Base-by-base conservation (phyloP, 2,329 filamentous ascomycete genomes). In the Talaromyces sp. region DNA sequence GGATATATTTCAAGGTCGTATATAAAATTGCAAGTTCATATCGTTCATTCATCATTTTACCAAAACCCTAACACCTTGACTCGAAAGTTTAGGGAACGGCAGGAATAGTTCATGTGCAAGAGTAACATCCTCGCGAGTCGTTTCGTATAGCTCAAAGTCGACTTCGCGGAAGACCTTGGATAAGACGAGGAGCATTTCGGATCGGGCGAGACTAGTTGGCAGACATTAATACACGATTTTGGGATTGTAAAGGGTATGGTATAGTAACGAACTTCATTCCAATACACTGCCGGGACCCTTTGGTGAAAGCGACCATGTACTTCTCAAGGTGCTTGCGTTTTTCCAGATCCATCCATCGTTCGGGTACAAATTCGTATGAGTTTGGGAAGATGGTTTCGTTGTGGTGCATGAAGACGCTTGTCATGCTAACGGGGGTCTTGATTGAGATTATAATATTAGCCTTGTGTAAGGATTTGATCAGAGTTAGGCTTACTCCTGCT, bases 351-450 rank as follows among this genome's bases (percentile, higher is more conserved):
- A 71, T 22, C 70, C 70, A 71, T 19, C 70, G 67, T 61, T 70
- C 68, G 8, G 70, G 70, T 9, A 62, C 60, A 54, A 71, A 71
- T 15, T 59, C 58, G 37, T 65, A 56, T 13, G 68, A 64, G 52
- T 71, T 65, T 25, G 69, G 68, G 49, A 71, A 71, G 63, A 71
- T 67, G 19, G 45, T 45, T 25, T 66, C 56, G 61, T 74, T 66
- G 45, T 65, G 62, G 60, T 72, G 69, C 58, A 70, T 63, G 56
- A 73, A 67, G 6, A 67, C 43, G 10, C 65, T 66, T 2, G 66
- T 68, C 68, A 73, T 72, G 41, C 69, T 65, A 2, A 74, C 69
- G 15, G 67, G 69, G 3, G 70, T 73, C 66, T 68, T 41, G 9
- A 45, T 31, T 31, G 27, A 31, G 27, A 6, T 31, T 8, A 5